Evolutionary conservation across 352 stramenopile genomes (phyloP).

Genomic region (Blastocystis sp.): DNA sequence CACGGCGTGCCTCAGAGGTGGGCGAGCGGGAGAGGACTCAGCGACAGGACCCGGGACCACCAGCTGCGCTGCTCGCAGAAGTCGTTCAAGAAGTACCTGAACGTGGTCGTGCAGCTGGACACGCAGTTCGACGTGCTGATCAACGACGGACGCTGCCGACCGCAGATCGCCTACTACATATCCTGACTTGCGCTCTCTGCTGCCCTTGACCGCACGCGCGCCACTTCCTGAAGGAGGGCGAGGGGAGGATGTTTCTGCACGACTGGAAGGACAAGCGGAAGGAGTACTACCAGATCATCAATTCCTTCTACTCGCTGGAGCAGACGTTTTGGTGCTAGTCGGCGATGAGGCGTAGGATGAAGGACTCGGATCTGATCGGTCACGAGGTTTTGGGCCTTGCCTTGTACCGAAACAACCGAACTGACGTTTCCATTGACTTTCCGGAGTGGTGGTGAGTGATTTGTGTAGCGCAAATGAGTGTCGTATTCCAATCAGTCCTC

Average conservation of each 20-base stretch:
- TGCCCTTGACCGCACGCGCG: background rate
- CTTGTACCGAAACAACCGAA: background rate
- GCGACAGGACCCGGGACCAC: background rate
- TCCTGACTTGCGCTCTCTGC: background rate
- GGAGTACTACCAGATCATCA: background rate
- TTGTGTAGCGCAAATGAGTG: no score
- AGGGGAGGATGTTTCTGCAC: background rate
- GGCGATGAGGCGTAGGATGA: background rate
- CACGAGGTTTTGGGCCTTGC: background rate
- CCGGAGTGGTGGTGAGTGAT: background rate
- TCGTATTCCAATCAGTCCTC: no score
- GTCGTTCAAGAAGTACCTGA: background rate
- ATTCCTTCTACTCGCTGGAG: background rate
- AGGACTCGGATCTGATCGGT: background rate
- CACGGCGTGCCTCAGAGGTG: background rate
- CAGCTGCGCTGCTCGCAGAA: background rate
- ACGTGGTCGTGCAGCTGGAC: background rate
- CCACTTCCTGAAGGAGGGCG: background rate
- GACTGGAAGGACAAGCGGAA: background rate
- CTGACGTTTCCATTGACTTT: background rate
- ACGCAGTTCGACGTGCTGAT: slow-evolving; percentile 49
- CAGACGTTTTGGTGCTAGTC: background rate
- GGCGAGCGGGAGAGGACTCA: background rate
- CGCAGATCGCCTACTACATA: slow-evolving; percentile 34
- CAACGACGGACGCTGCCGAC: slow-evolving; percentile 57